phyloP scores from a whole-genome alignment of 495 filamentous ascomycete genomes.

The Parmelia sp. region DNA sequence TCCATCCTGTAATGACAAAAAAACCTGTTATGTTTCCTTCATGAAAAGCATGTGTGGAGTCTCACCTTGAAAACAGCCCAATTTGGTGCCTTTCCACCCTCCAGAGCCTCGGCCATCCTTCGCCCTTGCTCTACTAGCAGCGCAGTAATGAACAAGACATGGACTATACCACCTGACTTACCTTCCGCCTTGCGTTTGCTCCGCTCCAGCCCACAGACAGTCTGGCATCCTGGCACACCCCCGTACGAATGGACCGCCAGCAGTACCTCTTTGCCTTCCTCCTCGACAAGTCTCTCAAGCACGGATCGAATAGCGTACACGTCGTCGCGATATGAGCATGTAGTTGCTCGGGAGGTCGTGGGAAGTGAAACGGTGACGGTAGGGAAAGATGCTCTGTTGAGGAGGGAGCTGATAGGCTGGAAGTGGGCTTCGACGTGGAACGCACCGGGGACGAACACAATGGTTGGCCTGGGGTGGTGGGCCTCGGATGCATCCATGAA shows the following conservation, averaged over 20 bases:
- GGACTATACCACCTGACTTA: background rate
- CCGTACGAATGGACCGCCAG: slow-evolving; percentile 3
- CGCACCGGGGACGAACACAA: slow-evolving; percentile 2
- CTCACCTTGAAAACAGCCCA: background rate
- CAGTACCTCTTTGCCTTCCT: slow-evolving; percentile 9
- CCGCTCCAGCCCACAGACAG: background rate
- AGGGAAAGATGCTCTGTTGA: background rate
- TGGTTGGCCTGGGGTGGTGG: no score
- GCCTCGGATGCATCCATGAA: no score
- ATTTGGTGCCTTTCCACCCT: background rate
- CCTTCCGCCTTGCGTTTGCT: background rate
- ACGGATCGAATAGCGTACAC: background rate
- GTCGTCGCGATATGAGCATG: background rate
- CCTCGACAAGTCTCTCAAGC: background rate
- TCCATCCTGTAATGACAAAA: background rate
- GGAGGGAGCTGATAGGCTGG: background rate
- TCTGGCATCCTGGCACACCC: background rate
- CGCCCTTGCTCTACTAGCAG: background rate
- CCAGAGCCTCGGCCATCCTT: background rate
- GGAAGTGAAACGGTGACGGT: background rate
- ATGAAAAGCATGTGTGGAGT: no score
- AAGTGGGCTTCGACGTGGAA: background rate
- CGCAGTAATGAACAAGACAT: background rate
- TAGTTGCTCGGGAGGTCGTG: background rate
- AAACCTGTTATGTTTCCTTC: no score